Evolutionary conservation across 2,329 filamentous ascomycete species (phyloP), one percentile per base, ranked within the genome.

Genomic region (Juglanconis sp.): DNA sequence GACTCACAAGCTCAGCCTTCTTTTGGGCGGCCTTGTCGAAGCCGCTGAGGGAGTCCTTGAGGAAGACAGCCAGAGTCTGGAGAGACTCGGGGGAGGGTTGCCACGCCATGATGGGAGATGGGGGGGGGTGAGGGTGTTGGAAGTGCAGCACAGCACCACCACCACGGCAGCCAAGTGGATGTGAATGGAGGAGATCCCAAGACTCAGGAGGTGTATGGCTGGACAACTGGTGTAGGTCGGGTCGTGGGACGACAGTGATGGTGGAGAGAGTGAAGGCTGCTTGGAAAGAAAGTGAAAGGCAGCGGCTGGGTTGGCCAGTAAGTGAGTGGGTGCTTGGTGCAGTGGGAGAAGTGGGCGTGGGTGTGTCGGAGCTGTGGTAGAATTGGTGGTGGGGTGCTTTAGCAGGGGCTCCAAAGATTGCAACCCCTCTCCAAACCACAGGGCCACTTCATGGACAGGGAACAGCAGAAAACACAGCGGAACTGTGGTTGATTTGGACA

Each of bases 31-130:
- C 81, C 73, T 87, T 87, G 76, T 96, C 86, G 73, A 90, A 88
- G 67, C 89, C 89, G 73, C 91, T 96, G 70, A 98, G 82, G 49
- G 95, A 97, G 79, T 98, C 93, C 78, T 88, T 91, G 71, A 99
- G 85, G 77, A 88, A 97, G 71, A 88, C 85, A 67, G 92, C 89
- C 66, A 99, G 86, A 83, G 97, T 93, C 81, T 84, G 85, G 81
- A 99, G 82, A 74, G 89, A 92, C 81, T 93, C 91, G 70, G 89
- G 86, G 71, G 90, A 82, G 64, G 95, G 95, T 80, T 96, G 91
- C 95, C 95, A 99, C 76, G 88, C 86, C 93, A 96, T 97, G 73
- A 40, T 64, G 47, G 36, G 15, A 42, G 47, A 36, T n/a, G 30
- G 55, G 15, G 10, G 48, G 30, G 46, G 17, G 13, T 17, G 9